Base-by-base conservation (phyloP, 1,139 yeast genomes). In the Pneumocystis canis region DNA sequence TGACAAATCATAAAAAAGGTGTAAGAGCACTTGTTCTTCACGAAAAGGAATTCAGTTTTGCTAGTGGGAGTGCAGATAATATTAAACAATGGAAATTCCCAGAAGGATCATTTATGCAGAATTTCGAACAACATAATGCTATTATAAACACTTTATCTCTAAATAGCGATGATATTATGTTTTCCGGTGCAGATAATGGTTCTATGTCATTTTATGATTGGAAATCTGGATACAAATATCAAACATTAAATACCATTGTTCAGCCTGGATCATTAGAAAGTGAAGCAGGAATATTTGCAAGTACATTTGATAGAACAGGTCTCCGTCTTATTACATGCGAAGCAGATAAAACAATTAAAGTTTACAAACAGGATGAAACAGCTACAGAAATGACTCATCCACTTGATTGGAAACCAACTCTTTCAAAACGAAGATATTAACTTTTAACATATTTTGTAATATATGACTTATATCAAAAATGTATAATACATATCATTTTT, bases 151-250 rank as follows among this genome's bases (percentile, higher is more conserved):
- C 95, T 0, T 72, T 89, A 65, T 71, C 84, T 20, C 78, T 84
- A 11, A 88, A 87, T 68, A 79, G 81, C 25, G 86, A 85, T 65
- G 84, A 84, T 63, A 83, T 84, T 2, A 71, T 89, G 65, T 88
- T 87, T 71, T 82, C 89, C 3, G 97, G 97, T 16, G 86, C 84
- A 64, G 96, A 89, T 70, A 82, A 87, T 71, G 97, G 97, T 0
- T 76, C 80, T 11, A 78, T 87, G 77, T 84, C 83, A 11, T 84
- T 89, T 69, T 88, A 80, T 73, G 95, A 90, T 73, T 89, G 92
- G 80, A 78, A 79, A 35, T 73, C 83, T 1, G 97, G 96, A 0
- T 78, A 78, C 53, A 76, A 81, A 67, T 76, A 82, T 66, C 95
- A 87, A 71, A 73, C 76, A 31, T 74, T 78, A n/a, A 68, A 69